Conservation (phyloP, 2,329 filamentous ascomycete species). For the Cercospora zeae-maydis region DNA sequence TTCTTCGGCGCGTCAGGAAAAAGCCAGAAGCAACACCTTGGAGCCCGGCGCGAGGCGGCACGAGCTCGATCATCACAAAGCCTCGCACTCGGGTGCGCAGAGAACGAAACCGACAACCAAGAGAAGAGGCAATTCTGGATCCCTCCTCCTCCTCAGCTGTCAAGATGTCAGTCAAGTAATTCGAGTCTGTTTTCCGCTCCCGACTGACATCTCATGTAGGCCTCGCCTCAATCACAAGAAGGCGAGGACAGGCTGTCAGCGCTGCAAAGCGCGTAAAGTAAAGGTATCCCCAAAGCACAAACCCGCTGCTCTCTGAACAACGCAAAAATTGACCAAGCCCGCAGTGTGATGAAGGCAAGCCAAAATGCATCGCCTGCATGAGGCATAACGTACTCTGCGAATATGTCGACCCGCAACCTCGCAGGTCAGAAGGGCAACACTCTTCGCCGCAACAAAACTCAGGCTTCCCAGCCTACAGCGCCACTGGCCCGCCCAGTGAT, state of each 20-base stretch:
- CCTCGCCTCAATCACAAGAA: slow-evolving; percentile 28
- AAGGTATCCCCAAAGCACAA: slow-evolving; percentile 16
- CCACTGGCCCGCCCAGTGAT: background rate
- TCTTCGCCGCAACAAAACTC: background rate
- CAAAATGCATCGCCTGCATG: slow-evolving; percentile 26
- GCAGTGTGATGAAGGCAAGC: slow-evolving; percentile 28
- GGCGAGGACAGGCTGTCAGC: slow-evolving; percentile 24
- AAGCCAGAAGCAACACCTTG: background rate
- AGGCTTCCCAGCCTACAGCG: background rate
- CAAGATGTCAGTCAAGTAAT: background rate
- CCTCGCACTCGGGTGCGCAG: slow-evolving; percentile 10
- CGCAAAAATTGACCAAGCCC: background rate
- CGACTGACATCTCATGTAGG: slow-evolving; percentile 11
- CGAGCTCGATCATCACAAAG: background rate
- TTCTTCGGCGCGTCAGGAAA: background rate
- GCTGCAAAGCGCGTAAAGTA: slow-evolving; percentile 28
- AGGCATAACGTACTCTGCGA: slow-evolving; percentile 28
- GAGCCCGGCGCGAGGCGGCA: background rate
- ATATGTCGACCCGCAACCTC: slow-evolving; percentile 23
- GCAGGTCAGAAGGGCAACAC: slow-evolving; percentile 11
- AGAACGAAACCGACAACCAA: slow-evolving; percentile 10
- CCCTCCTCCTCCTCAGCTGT: background rate
- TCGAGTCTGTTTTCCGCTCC: background rate
- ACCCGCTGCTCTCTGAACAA: background rate
- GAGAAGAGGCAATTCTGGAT: background rate